These are phyloP conservation scores for Lepidium didymum DNA, from an alignment of 345 rosid genomes.

Conservation along the genomic window DNA sequence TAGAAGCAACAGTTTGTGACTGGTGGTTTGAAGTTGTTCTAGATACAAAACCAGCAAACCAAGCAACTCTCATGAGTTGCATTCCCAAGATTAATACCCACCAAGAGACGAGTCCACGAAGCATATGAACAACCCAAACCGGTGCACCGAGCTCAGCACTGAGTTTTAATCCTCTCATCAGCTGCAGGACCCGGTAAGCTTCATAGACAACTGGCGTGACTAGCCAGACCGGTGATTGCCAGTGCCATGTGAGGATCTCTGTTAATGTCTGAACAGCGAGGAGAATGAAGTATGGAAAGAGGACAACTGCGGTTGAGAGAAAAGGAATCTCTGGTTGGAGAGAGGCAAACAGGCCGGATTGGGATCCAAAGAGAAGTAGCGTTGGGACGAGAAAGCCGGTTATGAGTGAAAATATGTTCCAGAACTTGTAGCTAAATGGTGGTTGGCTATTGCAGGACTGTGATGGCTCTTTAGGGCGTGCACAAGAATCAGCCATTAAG, in stretches of 20 bases:
- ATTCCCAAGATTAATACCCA: conserved; percentile 85
- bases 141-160: conserved; percentile 71
- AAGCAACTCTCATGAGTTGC: conserved; percentile 95
- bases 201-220: conserved; percentile 90
- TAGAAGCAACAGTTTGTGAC: conserved; percentile 25
- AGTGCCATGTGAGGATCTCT: conserved; percentile 85
- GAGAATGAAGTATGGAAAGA: conserved; percentile 82
- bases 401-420: conserved; percentile 59
- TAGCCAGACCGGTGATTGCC: conserved; percentile 91
- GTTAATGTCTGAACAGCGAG: conserved; percentile 69
- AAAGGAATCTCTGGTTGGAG: conserved; percentile 63
- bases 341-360: conserved; percentile 48
- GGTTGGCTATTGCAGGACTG: conserved; percentile 48
- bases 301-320: conserved; percentile 53
- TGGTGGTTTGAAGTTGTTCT: conserved; percentile 16
- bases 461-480: conserved; percentile 39
- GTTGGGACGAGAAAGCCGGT: conserved; percentile 59
- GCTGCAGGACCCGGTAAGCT: conserved; percentile 68
- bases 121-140: conserved; percentile 66
- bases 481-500: conserved; percentile 83
- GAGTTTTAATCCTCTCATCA: conserved; percentile 82
- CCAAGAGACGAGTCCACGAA: conserved; percentile 85
- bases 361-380: conserved; percentile 49
- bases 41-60: conserved; percentile 83
- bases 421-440: conserved; percentile 72